Base-by-base conservation (phyloP, 257 asterid species). In the Eucommia ulmoides region DNA sequence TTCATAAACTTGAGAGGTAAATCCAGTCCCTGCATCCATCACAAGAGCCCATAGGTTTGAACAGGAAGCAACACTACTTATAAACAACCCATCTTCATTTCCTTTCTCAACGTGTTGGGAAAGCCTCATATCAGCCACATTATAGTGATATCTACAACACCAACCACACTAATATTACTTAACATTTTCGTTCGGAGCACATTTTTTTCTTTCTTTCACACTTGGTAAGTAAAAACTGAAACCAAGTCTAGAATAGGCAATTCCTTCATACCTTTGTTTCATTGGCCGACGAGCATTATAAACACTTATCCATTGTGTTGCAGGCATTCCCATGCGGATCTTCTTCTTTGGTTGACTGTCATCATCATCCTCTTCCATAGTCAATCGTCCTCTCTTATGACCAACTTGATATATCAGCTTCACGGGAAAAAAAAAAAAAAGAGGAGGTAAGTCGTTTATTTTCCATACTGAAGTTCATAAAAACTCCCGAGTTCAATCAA, bases 191-290 rank as follows among this genome's bases (percentile, higher is more conserved):
- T n/a, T n/a, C n/a, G n/a, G n/a, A n/a, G n/a, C n/a, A n/a, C n/a
- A n/a, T n/a, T n/a, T n/a, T n/a, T n/a, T n/a, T n/a, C n/a, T n/a
- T n/a, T n/a, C n/a, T n/a, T n/a, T n/a, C n/a, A n/a, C n/a, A n/a
- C n/a, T n/a, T n/a, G n/a, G n/a, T n/a, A n/a, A n/a, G n/a, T n/a
- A 8, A 45, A 18, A 45, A n/a, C 12, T 45, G 1, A 19, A 25
- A 6, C 20, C 7, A 18, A 18, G 8, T 49, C 8, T 11, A 9
- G 33, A 4, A 17, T 42, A 14, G 20, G 41, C 11, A n/a, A n/a
- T n/a, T n/a, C n/a, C n/a, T n/a, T n/a, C n/a, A n/a, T 24, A 51
- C 53, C 65, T 52, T 19, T 60, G 65, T 20, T 52, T 60, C 54
- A 52, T 60, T 0, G 60, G 59, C 0, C 35, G 53, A 0, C 49